These are phyloP conservation scores for Phoenix dactylifera DNA, from an alignment of 176 grass and related monocot species.

Conservation along the genomic window DNA sequence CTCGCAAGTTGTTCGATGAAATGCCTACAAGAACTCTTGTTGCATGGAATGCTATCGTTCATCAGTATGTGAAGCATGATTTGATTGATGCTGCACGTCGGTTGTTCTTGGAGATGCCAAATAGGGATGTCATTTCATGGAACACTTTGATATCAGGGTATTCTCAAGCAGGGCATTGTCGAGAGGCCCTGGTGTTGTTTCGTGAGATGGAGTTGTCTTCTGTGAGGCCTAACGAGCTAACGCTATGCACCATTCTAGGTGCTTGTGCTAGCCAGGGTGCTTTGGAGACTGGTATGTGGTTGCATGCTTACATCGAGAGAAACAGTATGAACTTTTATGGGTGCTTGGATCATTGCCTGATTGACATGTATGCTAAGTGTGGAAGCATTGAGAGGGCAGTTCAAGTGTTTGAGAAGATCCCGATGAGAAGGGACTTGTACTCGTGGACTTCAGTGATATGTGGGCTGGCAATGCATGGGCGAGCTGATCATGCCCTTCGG, in stretches of 20 bases:
- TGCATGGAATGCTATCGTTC: constrained; percentile 59
- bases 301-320: constrained; percentile 45
- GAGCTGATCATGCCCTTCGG: constrained; percentile 35
- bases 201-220: constrained; percentile 44
- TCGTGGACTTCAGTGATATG: constrained; percentile 76
- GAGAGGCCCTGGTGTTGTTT: constrained; percentile 52
- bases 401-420: constrained; percentile 56
- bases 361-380: constrained; percentile 83
- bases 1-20: constrained; percentile 23
- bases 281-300: constrained; percentile 53
- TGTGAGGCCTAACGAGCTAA: constrained; percentile 40
- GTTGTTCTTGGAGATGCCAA: constrained; percentile 1
- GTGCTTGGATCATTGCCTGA: constrained; percentile 32
- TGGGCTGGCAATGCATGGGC: constrained; percentile 61
- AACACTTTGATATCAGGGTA: constrained; percentile 51
- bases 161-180: constrained; percentile 21
- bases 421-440: constrained; percentile 42
- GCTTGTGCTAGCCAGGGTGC: constrained; percentile 39
- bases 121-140: constrained; percentile 20
- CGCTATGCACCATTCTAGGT: constrained; percentile 43
- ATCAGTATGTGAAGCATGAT: constrained; percentile 55
- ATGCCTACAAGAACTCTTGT: constrained; percentile 36
- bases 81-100: constrained; percentile 13
- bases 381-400: constrained; percentile 54
- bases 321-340: constrained; percentile 31